Evolutionary conservation across 257 asterid species (phyloP).

Genomic region (Anisodus acutangulus): DNA sequence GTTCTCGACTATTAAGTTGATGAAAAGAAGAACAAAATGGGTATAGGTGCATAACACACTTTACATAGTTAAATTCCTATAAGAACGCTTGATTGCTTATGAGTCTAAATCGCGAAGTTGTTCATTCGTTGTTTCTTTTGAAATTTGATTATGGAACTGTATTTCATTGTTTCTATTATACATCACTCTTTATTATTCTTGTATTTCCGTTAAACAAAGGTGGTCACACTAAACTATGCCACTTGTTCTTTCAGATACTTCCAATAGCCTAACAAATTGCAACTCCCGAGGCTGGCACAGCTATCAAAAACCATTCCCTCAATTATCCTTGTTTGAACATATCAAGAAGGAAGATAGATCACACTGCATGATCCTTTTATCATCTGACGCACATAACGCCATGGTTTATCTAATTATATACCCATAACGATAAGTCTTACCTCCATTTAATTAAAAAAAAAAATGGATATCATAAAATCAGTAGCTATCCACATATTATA

Average conservation of each 20-base stretch:
- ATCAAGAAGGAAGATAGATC: slow-evolving; percentile 9
- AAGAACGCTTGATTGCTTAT: no score
- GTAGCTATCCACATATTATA: slow-evolving; percentile 42
- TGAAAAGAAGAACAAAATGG: no score
- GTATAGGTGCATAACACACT: no score
- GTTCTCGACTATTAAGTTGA: not conserved
- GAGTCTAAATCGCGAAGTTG: no score
- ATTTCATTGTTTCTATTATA: not conserved
- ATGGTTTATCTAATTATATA: slow-evolving; percentile 33
- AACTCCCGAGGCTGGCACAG: slow-evolving; percentile 56
- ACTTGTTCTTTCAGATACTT: not conserved
- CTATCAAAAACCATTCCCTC: slow-evolving; percentile 27
- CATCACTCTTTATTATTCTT: not conserved
- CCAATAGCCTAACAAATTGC: slow-evolving; percentile 22
- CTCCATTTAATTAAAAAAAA: not conserved
- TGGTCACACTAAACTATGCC: not conserved
- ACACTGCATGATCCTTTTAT: slow-evolving; percentile 32
- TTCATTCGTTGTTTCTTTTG: no score
- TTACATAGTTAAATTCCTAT: no score
- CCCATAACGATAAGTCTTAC: slow-evolving; percentile 33
- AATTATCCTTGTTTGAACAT: slow-evolving; percentile 33
- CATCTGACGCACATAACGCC: slow-evolving; percentile 52
- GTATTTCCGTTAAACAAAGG: not conserved
- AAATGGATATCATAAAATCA: slow-evolving; percentile 13
- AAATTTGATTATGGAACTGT: no score